phyloP scores from a whole-genome alignment of 768 basidiomycete species.

The Candolleomyces aberdarensis region DNA sequence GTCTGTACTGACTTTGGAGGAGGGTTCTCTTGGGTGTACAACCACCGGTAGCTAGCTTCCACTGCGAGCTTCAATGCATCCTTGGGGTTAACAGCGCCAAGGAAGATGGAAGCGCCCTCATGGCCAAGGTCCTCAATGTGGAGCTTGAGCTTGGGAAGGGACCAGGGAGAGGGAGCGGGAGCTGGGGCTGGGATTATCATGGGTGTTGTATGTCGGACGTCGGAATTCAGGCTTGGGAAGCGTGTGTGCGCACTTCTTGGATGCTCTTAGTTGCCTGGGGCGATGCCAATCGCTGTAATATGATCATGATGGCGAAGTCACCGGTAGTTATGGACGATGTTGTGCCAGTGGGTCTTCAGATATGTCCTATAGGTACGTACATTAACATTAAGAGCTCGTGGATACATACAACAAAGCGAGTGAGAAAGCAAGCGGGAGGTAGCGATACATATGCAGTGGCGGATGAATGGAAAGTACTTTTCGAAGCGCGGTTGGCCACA shows the following conservation, averaged over 20 bases:
- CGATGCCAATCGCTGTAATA: neutral
- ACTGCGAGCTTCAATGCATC: conserved; percentile 40
- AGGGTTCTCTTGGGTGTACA: conserved; percentile 36
- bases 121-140: conserved; percentile 58
- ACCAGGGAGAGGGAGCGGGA: conserved; percentile 37
- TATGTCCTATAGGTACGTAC: too few relatives aligned
- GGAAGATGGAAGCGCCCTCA: conserved; percentile 55
- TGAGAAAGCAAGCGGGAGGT: too few relatives aligned
- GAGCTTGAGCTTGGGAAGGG: conserved; percentile 53
- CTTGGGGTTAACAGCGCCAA: conserved; percentile 44
- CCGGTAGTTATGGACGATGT: too few relatives aligned
- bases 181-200: conserved; percentile 11
- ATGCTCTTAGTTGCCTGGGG: neutral
- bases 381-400: too few relatives aligned
- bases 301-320: too few relatives aligned
- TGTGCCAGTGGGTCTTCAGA: too few relatives aligned
- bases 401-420: too few relatives aligned
- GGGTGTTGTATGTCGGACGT: conserved; percentile 41
- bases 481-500: neutral
- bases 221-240: neutral
- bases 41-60: conserved; percentile 45
- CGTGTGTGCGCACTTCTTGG: neutral
- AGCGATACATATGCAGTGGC: too few relatives aligned
- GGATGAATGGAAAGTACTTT: too few relatives aligned
- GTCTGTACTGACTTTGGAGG: conserved; percentile 32